A percentile compares a stretch with the other conserved stretches of the same genome.
Conservation (phyloP, 768 basidiomycete species). For the Hygrocybe coccinea region DNA sequence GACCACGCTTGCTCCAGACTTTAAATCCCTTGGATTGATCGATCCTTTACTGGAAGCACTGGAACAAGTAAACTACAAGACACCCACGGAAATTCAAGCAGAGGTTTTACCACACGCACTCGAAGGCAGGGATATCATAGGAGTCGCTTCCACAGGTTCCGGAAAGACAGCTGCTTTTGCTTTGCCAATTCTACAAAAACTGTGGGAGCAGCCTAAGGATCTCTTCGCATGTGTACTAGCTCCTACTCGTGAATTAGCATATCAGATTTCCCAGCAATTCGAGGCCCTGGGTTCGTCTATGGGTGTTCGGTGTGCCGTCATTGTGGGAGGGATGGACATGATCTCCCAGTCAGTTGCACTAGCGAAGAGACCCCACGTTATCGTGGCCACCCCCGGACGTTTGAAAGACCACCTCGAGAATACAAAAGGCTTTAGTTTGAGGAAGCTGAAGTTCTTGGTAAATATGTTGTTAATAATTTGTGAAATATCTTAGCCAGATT, state of each 20-base stretch:
- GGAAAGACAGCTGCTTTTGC: slow-evolving; percentile 99
- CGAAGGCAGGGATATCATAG: slow-evolving; percentile 91
- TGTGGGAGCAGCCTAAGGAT: slow-evolving; percentile 94
- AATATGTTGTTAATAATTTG: slow-evolving; percentile 20
- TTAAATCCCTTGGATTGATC: slow-evolving; percentile 83
- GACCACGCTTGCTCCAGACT: slow-evolving; percentile 44
- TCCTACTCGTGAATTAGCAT: slow-evolving; percentile 96
- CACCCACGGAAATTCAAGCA: slow-evolving; percentile 87
- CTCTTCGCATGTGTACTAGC: slow-evolving; percentile 92
- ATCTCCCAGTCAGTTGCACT: slow-evolving; percentile 87
- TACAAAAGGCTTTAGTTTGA: slow-evolving; percentile 92
- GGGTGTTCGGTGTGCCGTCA: slow-evolving; percentile 84
- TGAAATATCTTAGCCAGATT: neutral
- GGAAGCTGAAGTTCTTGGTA: slow-evolving; percentile 83
- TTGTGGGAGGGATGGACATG: slow-evolving; percentile 95
- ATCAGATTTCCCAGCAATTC: slow-evolving; percentile 97
- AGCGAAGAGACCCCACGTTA: slow-evolving; percentile 88
- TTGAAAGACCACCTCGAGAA: slow-evolving; percentile 92
- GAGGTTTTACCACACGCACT: slow-evolving; percentile 84
- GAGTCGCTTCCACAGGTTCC: slow-evolving; percentile 95
- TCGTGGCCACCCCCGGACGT: slow-evolving; percentile 94
- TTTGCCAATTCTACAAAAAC: slow-evolving; percentile 88
- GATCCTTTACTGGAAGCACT: slow-evolving; percentile 85
- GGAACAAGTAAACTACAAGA: slow-evolving; percentile 71
- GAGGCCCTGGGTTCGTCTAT: slow-evolving; percentile 87